These are phyloP conservation scores for Coelastrella sp. DNA, from an alignment of 139 green algal genomes.

Conservation along the genomic window DNA sequence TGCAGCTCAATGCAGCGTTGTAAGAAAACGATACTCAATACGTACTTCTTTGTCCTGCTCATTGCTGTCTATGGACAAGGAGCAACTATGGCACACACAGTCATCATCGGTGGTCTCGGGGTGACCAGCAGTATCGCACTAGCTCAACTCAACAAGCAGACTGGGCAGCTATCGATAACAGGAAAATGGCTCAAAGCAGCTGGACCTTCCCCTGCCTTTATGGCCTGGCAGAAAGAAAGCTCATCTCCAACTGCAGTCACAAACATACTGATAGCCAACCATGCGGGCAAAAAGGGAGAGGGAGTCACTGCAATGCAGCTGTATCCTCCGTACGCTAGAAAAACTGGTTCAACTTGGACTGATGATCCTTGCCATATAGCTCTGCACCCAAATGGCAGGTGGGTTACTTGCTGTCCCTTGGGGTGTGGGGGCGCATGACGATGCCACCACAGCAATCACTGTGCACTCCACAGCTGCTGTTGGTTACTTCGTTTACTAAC, in stretches of 20 bases:
- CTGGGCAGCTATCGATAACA: neutral
- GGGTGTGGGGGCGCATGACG: too few relatives aligned
- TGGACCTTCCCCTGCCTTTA: constrained; percentile 5
- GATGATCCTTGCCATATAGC: constrained; percentile 27
- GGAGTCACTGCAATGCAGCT: constrained; percentile 32
- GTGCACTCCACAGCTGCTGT: neutral
- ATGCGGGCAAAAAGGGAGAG: constrained; percentile 8
- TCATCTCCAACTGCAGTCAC: neutral
- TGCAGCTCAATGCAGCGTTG: too few relatives aligned
- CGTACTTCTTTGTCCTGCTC: too few relatives aligned
- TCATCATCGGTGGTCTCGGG: constrained; percentile 27
- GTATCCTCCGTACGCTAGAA: neutral
- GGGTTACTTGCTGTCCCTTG: too few relatives aligned
- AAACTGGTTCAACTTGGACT: neutral
- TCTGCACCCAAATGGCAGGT: constrained; percentile 24
- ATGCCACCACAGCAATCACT: too few relatives aligned
- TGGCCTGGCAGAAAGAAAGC: constrained; percentile 2
- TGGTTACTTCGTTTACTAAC: too few relatives aligned
- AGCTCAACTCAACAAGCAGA: neutral
- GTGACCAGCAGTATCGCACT: constrained; percentile 5
- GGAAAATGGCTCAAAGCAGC: constrained; percentile 9
- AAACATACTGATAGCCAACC: constrained; percentile 28
- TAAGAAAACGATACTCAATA: too few relatives aligned
- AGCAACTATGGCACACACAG: constrained; percentile 5
- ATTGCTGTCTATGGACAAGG: neutral